Conservation (phyloP, 306 rosid species). For the apple (Malus domestica) region ASM211411v1 NC_041805.1:3008001-3008500, state of each 20-base stretch:
- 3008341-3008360: no score
- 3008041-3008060: not conserved
- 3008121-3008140: not conserved
- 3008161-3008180: not conserved
- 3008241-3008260: no score
- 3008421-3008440: no score
- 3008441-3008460: no score
- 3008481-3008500: no score
- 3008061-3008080: not conserved
- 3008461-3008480: no score
- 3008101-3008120: no score
- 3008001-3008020: not conserved
- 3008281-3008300: no score
- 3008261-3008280: rapidly evolving
- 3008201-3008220: not conserved
- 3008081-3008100: not conserved
- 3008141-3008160: not conserved
- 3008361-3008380: no score
- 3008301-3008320: rapidly evolving
- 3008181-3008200: not conserved
- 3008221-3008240: rapidly evolving
- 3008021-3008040: not conserved
- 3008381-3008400: no score
- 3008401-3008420: no score
- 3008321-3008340: no score